These are phyloP conservation scores for Trichophyton schoenleinii DNA, from an alignment of 2,329 filamentous ascomycete genomes.

Conservation along the genomic window DNA sequence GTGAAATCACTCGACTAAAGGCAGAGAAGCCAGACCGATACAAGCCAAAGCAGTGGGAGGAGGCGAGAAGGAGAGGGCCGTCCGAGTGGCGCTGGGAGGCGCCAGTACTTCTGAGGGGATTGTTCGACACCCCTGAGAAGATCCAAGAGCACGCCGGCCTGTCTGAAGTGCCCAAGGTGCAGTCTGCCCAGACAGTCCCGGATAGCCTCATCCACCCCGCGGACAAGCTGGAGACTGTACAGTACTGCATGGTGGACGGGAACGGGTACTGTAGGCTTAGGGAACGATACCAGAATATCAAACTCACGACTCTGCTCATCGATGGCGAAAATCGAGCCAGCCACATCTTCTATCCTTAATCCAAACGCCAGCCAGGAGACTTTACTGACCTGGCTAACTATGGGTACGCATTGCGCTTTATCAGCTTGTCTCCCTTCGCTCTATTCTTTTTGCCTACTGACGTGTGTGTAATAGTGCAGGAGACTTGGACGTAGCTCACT, in stretches of 20 bases:
- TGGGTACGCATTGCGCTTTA: not conserved
- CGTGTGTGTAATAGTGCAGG: too few relatives aligned
- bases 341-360: not conserved
- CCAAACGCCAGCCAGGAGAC: not conserved
- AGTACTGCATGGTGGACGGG: not conserved
- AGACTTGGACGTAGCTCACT: too few relatives aligned
- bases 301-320: not conserved
- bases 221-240: not conserved
- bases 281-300: not conserved
- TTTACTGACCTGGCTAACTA: not conserved
- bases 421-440: too few relatives aligned
- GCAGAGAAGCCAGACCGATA: not conserved
- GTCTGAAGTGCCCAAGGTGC: not conserved
- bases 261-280: not conserved
- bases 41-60: not conserved
- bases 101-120: not conserved
- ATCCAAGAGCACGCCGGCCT: not conserved
- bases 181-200: not conserved
- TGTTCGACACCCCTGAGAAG: not conserved
- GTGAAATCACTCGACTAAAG: not conserved
- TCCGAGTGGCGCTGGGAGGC: too few relatives aligned
- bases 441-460: too few relatives aligned
- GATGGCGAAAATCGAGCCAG: not conserved
- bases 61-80: not conserved
- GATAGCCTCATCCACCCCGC: not conserved